phyloP scores from a whole-genome alignment of 2,329 filamentous ascomycete genomes.

The Penicillium sp. region DNA sequence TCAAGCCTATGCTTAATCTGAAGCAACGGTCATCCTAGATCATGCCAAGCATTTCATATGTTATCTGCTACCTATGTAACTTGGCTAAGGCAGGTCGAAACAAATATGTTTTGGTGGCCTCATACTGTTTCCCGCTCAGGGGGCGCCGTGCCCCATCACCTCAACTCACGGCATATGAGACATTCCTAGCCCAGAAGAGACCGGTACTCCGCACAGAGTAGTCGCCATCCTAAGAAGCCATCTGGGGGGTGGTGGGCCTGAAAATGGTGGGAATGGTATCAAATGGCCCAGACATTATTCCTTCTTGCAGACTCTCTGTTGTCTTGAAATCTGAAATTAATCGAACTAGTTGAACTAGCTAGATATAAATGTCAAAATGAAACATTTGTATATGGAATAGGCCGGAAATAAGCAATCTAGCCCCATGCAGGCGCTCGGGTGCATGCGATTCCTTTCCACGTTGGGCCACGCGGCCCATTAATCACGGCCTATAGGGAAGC shows the following conservation, averaged over 20 bases:
- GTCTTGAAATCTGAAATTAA: too few species aligned
- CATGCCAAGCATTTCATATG: neutral
- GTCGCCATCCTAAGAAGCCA: neutral
- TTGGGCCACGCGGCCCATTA: slow-evolving; percentile 10
- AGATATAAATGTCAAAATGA: too few species aligned
- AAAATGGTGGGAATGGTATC: neutral
- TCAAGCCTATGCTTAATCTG: neutral
- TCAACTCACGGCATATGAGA: neutral
- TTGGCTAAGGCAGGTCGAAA: neutral
- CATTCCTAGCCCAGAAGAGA: neutral
- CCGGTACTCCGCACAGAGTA: neutral
- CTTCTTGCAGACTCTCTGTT: neutral
- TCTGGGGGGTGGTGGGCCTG: neutral
- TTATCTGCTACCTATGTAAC: neutral
- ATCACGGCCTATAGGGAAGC: neutral
- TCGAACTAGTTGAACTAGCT: too few species aligned
- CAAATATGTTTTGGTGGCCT: neutral
- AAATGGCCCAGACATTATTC: neutral
- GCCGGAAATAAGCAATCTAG: neutral
- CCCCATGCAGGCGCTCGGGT: neutral
- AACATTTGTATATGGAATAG: neutral
- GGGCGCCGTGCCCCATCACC: neutral
- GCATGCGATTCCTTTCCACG: slow-evolving; percentile 15
- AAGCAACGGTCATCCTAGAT: neutral
- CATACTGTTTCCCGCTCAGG: slow-evolving; percentile 1